Conservation (phyloP, 1,284 basidiomycete species). For the Tylopilus microsporus region DNA sequence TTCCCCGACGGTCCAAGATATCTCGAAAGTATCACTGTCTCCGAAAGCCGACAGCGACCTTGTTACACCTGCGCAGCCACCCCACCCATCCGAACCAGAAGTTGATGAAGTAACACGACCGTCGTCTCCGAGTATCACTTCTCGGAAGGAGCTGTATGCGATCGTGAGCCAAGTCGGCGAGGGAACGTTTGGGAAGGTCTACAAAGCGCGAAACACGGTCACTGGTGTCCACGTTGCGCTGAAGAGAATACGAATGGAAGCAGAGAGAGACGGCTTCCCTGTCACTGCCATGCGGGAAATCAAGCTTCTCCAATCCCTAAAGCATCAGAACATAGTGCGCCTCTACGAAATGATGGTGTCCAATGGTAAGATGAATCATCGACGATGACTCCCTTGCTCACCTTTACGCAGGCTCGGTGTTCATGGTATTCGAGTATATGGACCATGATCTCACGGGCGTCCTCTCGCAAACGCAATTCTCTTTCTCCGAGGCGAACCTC, state of each 20-base stretch:
- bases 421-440: constrained; percentile 99
- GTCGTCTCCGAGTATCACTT: constrained; percentile 29
- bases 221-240: constrained; percentile 80
- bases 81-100: constrained; percentile 25
- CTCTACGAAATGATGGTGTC: constrained; percentile 99
- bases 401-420: constrained; percentile 71
- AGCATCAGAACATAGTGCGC: constrained; percentile 85
- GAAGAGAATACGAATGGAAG: constrained; percentile 98
- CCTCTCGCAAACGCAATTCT: constrained; percentile 84
- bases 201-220: constrained; percentile 86
- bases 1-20: constrained; percentile 21
- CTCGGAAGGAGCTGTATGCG: constrained; percentile 68
- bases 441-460: constrained; percentile 97
- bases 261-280: constrained; percentile 96
- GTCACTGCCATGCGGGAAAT: constrained; percentile 99
- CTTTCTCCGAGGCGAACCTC: constrained; percentile 80
- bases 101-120: constrained; percentile 30
- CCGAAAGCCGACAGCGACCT: constrained; percentile 27
- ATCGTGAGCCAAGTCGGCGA: constrained; percentile 95
- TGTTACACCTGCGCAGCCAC: constrained; percentile 16
- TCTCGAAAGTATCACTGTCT: constrained; percentile 18
- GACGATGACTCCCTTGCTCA: constrained; percentile 9
- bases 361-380: constrained; percentile 58
- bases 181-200: constrained; percentile 99
- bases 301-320: constrained; percentile 89